Percentiles rank a stretch among this genome's conserved stretches.
These are phyloP conservation scores for Tolypocladium tundrense DNA, from an alignment of 2,329 filamentous ascomycete genomes.

Conservation along the genomic window DNA sequence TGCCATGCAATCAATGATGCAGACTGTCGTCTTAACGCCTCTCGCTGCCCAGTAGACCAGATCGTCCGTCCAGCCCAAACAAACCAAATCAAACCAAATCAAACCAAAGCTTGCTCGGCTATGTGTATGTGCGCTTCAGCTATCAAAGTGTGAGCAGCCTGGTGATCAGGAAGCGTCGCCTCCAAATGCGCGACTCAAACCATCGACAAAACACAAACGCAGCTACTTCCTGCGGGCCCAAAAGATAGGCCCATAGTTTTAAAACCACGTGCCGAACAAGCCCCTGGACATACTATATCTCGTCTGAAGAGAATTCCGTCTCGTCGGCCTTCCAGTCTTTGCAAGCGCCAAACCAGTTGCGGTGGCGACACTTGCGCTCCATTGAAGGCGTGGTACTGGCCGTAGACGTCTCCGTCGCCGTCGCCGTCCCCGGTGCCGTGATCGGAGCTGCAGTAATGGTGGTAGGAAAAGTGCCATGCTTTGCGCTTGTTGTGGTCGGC, in stretches of 20 bases:
- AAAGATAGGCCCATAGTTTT: neutral
- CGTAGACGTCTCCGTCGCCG: slow-evolving; percentile 15
- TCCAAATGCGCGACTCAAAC: neutral
- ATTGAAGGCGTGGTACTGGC: slow-evolving; percentile 13
- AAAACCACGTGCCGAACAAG: neutral
- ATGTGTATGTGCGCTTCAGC: neutral
- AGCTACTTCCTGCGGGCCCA: neutral
- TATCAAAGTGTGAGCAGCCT: neutral
- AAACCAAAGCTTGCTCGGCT: neutral
- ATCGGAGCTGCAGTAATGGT: slow-evolving; percentile 18
- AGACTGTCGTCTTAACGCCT: neutral
- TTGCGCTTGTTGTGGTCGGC: slow-evolving; percentile 11
- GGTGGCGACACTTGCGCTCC: slow-evolving; percentile 21
- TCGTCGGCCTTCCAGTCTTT: slow-evolving; percentile 22
- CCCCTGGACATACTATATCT: slow-evolving; percentile 14
- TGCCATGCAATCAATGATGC: neutral
- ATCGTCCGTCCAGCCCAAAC: neutral
- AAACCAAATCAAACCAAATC: neutral
- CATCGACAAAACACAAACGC: neutral
- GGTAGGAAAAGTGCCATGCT: slow-evolving; percentile 12
- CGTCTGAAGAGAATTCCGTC: slow-evolving; percentile 16
- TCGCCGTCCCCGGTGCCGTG: slow-evolving; percentile 19
- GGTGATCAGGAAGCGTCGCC: neutral
- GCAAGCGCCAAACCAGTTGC: slow-evolving; percentile 32
- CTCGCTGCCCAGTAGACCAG: neutral